phyloP scores from a whole-genome alignment of 352 stramenopile genomes.

The Phytopythium ostracodes region DNA sequence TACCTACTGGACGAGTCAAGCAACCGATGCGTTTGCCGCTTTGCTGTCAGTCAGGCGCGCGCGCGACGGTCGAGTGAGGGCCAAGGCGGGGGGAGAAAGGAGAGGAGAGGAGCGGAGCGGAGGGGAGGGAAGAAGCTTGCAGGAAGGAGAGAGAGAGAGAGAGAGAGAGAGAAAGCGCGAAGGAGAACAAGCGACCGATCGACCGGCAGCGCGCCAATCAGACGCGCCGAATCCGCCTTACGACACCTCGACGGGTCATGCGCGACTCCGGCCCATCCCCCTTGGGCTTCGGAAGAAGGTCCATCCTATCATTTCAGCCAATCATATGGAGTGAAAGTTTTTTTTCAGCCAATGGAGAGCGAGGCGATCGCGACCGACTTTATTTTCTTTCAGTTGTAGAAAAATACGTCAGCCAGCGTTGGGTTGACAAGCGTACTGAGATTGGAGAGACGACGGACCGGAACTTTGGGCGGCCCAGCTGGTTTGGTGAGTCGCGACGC shows the following conservation, averaged over 20 bases:
- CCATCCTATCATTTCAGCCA: constrained; percentile 9
- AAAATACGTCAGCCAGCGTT: neutral
- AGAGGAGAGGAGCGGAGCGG: neutral
- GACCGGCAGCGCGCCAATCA: neutral
- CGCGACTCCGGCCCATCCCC: neutral
- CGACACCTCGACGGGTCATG: constrained; percentile 9
- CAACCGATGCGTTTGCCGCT: neutral
- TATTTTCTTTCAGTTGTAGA: neutral
- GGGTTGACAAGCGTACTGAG: neutral
- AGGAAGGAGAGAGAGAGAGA: constrained; percentile 3
- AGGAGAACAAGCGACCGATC: neutral
- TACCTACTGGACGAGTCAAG: too few relatives aligned
- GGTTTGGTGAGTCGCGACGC: neutral
- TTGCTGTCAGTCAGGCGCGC: neutral
- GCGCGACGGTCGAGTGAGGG: neutral
- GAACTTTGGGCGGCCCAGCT: neutral
- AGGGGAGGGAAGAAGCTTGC: constrained; percentile 1
- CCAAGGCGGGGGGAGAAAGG: neutral
- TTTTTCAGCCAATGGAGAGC: constrained; percentile 4
- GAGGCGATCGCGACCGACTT: neutral
- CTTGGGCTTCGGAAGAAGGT: constrained; percentile 8
- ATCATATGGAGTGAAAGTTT: neutral
- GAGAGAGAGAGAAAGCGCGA: neutral
- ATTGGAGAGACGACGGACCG: neutral
- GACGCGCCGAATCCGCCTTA: constrained; percentile 1